Evolutionary conservation across 129 eudicot genomes (phyloP).

Genomic region (Tagetes patula): DNA sequence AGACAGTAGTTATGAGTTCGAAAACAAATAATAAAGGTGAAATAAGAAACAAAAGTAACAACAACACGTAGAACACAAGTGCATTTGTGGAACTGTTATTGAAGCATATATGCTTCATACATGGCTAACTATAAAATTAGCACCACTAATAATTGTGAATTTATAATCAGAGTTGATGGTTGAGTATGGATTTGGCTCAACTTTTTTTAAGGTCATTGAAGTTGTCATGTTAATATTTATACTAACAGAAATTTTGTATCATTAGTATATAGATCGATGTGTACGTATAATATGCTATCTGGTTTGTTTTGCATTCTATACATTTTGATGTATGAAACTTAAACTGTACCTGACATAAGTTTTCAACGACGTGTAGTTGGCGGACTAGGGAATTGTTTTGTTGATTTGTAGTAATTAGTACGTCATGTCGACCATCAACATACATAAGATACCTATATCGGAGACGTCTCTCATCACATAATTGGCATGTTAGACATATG

Average conservation of each 20-base stretch:
- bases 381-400: neutral
- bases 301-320: too few relatives aligned
- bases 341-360: too few relatives aligned
- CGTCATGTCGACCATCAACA: neutral
- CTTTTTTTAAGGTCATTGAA: too few relatives aligned
- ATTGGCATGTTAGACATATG: neutral
- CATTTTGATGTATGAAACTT: too few relatives aligned
- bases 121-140: slow-evolving; percentile 19
- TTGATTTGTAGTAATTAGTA: too few relatives aligned
- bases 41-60: slow-evolving; percentile 26
- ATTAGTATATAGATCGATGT: too few relatives aligned
- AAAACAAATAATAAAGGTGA: slow-evolving; percentile 23
- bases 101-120: slow-evolving; percentile 31
- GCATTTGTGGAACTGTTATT: slow-evolving; percentile 30
- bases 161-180: neutral
- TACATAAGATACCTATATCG: neutral
- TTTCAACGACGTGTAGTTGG: too few relatives aligned
- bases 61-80: slow-evolving; percentile 23
- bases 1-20: slow-evolving; percentile 26
- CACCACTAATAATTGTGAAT: neutral
- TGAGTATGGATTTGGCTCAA: neutral
- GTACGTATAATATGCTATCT: too few relatives aligned
- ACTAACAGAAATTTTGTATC: too few relatives aligned
- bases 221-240: too few relatives aligned
- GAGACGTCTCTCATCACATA: neutral